Evolutionary conservation across 495 filamentous ascomycete genomes (phyloP), one percentile per base, ranked within the genome.

Genomic region (Xylaria nigripes): DNA sequence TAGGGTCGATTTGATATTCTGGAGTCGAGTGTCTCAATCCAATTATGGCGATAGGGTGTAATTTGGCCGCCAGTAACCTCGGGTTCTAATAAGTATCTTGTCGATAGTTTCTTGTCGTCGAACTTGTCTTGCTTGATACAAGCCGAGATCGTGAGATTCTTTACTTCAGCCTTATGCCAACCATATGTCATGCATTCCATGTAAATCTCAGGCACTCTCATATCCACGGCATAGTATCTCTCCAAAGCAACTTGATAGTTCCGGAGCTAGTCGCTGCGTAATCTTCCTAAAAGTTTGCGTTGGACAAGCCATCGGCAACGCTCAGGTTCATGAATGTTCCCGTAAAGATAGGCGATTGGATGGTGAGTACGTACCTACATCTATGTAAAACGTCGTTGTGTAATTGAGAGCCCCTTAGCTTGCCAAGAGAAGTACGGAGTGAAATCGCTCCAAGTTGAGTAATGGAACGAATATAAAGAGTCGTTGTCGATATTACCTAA

Each of bases 341-440:
- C 13, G 32, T 15, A 30, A 30, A 30, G 27, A 4, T 10, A 30
- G 10, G 8, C 32, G 8, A 36, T 12, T 15, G 32, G 32, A 7
- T 36, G 13, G 13, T 3, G 32, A 36, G 32, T 12, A 40, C 36
- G 5, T 40, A 18, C 36, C 15, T 40, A 19, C 27, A 29, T 29
- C 9, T 29, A 29, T 9, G 27, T 4, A 29, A 29, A 4, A 29
- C 27, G 27, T 29, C 4, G 27, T 29, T 45, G 50, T 34, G 45
- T 27, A 29, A 43, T 47, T 30, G 51, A 54, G 36, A 29, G 13
- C 15, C 51, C 43, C 22, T 15, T 24, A 45, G 43, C 32, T 41
- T 54, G 32, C 51, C 43, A 15, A 54, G 32, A 47, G 23, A 27
- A 46, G 51, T 29, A 45, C 25, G 25, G 32, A 34, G 12, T 34